These are phyloP conservation scores for Lactarius evosmus DNA, from an alignment of 768 basidiomycete genomes.

Conservation along the genomic window DNA sequence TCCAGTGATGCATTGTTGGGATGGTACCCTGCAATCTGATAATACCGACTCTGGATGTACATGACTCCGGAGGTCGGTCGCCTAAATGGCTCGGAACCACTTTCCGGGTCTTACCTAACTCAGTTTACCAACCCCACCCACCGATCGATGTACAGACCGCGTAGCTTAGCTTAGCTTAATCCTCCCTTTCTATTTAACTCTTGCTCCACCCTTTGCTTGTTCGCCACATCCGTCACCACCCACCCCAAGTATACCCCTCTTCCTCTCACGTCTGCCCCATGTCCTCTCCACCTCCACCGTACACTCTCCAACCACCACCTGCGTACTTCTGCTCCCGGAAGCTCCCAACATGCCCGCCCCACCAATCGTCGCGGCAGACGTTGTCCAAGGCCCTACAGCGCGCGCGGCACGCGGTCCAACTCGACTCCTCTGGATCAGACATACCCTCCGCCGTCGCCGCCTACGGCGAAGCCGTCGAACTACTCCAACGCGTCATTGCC, in stretches of 20 bases:
- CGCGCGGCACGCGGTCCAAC: slow-evolving; percentile 16
- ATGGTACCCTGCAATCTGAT: no score
- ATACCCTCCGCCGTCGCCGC: background rate
- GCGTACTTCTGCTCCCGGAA: background rate
- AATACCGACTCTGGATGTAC: no score
- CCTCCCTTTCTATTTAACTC: background rate
- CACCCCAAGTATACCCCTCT: background rate
- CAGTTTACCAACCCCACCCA: background rate
- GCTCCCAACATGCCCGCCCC: background rate
- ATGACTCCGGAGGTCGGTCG: no score
- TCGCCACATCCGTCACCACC: background rate
- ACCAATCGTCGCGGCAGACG: slow-evolving; percentile 3
- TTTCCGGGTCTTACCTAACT: background rate
- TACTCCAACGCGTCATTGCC: slow-evolving; percentile 42
- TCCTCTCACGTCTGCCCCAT: background rate
- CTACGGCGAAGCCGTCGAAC: slow-evolving; percentile 30
- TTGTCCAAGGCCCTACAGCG: slow-evolving; percentile 5
- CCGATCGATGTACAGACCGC: background rate
- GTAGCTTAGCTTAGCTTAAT: background rate
- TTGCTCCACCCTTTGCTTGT: background rate
- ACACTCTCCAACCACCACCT: background rate
- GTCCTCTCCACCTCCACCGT: slow-evolving; percentile 6
- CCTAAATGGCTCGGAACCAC: no score
- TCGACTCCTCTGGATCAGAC: slow-evolving; percentile 5
- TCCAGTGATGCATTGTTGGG: no score